A percentile compares a stretch with the other conserved stretches of the same genome.
Evolutionary conservation across 176 grass and related monocot species (phyloP).

Genomic region (Eremochloa ophiuroides): DNA sequence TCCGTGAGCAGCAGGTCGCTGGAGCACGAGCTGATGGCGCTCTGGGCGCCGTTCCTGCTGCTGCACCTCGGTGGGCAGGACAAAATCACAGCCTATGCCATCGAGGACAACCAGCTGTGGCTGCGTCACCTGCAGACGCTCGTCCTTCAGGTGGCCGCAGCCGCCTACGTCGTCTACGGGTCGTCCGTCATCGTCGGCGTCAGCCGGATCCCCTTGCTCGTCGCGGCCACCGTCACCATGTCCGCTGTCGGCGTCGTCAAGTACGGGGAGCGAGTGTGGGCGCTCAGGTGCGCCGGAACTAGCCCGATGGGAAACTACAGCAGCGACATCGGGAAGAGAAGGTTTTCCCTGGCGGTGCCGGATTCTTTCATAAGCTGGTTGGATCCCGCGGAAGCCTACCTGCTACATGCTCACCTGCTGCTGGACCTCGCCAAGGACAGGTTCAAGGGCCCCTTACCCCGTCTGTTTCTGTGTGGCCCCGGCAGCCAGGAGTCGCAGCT

Average conservation of each 20-base stretch:
- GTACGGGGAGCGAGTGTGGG: slow-evolving; percentile 24
- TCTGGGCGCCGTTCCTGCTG: slow-evolving; percentile 35
- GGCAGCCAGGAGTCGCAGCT: background rate
- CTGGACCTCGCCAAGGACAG: background rate
- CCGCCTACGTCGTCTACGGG: background rate
- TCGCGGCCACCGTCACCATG: background rate
- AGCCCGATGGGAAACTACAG: background rate
- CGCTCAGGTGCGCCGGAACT: background rate
- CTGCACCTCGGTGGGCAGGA: slow-evolving; percentile 46
- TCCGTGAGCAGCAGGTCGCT: background rate
- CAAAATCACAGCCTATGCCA: slow-evolving; percentile 31
- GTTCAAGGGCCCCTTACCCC: slow-evolving; percentile 3
- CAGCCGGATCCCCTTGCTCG: background rate
- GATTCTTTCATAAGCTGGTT: background rate
- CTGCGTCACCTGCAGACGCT: slow-evolving; percentile 11
- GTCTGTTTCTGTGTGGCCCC: background rate
- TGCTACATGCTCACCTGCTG: background rate
- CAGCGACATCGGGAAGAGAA: background rate
- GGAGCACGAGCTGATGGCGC: background rate
- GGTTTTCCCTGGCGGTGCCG: background rate
- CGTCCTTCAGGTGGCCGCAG: background rate
- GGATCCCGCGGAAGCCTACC: background rate
- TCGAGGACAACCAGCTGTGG: slow-evolving; percentile 33
- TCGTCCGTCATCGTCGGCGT: background rate
- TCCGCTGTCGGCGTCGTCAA: background rate